These are phyloP conservation scores for Nitzschia sp. DNA, from an alignment of 108 stramenopile genomes.

Conservation along the genomic window DNA sequence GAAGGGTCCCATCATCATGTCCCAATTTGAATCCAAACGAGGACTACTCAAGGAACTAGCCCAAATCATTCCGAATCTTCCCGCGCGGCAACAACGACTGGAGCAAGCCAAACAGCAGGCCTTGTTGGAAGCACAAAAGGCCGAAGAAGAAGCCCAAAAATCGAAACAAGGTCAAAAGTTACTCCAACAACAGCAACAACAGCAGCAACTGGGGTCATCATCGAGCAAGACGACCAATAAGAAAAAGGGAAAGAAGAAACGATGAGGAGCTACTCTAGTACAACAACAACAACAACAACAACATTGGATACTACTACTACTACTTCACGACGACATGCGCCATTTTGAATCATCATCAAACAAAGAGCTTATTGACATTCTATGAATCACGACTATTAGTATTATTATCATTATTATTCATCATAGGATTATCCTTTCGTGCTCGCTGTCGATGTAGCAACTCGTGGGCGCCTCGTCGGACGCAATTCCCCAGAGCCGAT, in stretches of 20 bases:
- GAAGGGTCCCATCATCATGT: too few relatives aligned
- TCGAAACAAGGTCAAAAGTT: constrained; percentile 10
- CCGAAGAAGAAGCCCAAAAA: constrained; percentile 13
- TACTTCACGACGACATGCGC: too few relatives aligned
- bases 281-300: too few relatives aligned
- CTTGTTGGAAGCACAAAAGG: constrained; percentile 9
- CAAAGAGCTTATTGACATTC: too few relatives aligned
- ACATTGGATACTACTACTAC: too few relatives aligned
- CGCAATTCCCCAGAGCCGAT: constrained; percentile 32
- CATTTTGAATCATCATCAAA: too few relatives aligned
- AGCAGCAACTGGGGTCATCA: constrained; percentile 3
- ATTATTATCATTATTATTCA: background rate
- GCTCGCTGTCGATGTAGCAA: constrained; percentile 29
- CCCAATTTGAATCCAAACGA: constrained; percentile 31
- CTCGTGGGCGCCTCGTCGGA: constrained; percentile 15
- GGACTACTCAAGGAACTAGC: constrained; percentile 54
- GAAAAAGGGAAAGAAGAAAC: constrained; percentile 46
- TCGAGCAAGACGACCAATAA: constrained; percentile 22
- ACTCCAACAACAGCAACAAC: constrained; percentile 17
- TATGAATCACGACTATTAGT: too few relatives aligned
- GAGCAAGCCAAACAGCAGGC: constrained; percentile 18
- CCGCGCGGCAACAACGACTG: constrained; percentile 50
- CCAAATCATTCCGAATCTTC: constrained; percentile 45
- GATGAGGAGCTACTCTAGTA: too few relatives aligned
- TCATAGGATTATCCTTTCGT: constrained; percentile 16